Base-by-base conservation (phyloP, 2,329 filamentous ascomycete genomes). In the Alternaria sp. region DNA sequence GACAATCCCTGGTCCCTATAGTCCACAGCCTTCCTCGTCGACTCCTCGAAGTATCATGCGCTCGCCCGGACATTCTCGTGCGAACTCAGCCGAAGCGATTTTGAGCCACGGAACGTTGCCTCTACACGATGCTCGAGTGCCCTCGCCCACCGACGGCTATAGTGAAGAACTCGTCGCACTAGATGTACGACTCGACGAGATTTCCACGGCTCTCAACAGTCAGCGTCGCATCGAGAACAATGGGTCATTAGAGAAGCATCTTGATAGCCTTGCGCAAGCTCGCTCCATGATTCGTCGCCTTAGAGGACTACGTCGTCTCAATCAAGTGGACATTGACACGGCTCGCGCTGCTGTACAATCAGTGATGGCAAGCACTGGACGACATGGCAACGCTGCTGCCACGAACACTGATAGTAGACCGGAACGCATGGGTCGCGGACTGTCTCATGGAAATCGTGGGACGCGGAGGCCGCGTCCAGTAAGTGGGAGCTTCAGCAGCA, bases 401-500 rank as follows among this genome's bases (percentile, higher is more conserved):
- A 11, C 9, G 36, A 40, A 17, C 36, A n/a, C 36, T 6, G n/a
- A 2, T 0, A 40, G 36, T 17, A 40, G 36, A 40, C 0, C 15
- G n/a, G 36, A 1, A 17, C 36, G 1, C n/a, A 40, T 40, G 36
- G 36, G 9, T 17, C 36, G 36, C 1, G 36, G 1, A n/a, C 36
- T 0, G 36, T 2, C 1, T 40, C 36, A 40, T 40, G 0, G 4
- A 11, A 40, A 0, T 2, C n/a, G 1, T 40, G 36, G 1, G 36
- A 40, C 0, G 36, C n/a, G 36, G 36, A 40, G 36, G 1, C 36
- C 36, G n/a, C 36, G 36, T 40, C 36, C 36, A 11, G 36, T 36
- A 17, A 40, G 36, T 11, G 36, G 36, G 0, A 40, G 36, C 36
- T 40, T 40, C 9, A 40, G 36, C 36, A 17, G 36, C n/a, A 17